Evolutionary conservation across 163 green algal genomes (phyloP).

Genomic region (Prototheca wickerhamii): DNA sequence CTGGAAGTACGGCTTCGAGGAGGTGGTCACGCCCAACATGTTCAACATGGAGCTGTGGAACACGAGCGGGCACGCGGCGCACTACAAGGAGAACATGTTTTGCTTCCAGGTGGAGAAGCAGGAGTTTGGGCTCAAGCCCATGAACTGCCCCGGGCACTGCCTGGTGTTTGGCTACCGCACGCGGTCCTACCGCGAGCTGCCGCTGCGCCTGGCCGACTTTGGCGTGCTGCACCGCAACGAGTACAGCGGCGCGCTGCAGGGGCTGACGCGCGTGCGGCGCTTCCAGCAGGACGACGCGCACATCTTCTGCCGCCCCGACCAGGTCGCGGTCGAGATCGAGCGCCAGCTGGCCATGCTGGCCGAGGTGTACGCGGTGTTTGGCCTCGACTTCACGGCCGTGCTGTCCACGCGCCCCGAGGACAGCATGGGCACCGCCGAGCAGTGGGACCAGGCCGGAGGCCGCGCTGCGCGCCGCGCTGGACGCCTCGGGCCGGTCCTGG

Average conservation of each 20-base stretch:
- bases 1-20: constrained; percentile 94
- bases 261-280: constrained; percentile 80
- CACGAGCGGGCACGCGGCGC: constrained; percentile 84
- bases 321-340: constrained; percentile 67
- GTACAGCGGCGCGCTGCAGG: constrained; percentile 67
- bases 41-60: constrained; percentile 98
- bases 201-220: constrained; percentile 92
- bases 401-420: constrained; percentile 90
- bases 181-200: constrained; percentile 91
- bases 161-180: constrained; percentile 85
- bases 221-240: constrained; percentile 96
- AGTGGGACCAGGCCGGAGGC: constrained; percentile 83
- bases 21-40: constrained; percentile 89
- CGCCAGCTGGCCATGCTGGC: constrained; percentile 78
- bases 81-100: constrained; percentile 99
- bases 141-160: constrained; percentile 99
- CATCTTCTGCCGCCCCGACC: constrained; percentile 89
- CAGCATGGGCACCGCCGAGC: constrained; percentile 56
- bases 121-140: constrained; percentile 95
- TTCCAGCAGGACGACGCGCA: constrained; percentile 99
- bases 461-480: constrained; percentile 58
- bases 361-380: constrained; percentile 90
- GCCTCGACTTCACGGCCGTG: constrained; percentile 85
- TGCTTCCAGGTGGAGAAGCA: constrained; percentile 88
- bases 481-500: constrained; percentile 68